Evolutionary conservation across 2,329 filamentous ascomycete species (phyloP), one percentile per base, ranked within the genome.

Genomic region (Fonsecaea pugnacius): DNA sequence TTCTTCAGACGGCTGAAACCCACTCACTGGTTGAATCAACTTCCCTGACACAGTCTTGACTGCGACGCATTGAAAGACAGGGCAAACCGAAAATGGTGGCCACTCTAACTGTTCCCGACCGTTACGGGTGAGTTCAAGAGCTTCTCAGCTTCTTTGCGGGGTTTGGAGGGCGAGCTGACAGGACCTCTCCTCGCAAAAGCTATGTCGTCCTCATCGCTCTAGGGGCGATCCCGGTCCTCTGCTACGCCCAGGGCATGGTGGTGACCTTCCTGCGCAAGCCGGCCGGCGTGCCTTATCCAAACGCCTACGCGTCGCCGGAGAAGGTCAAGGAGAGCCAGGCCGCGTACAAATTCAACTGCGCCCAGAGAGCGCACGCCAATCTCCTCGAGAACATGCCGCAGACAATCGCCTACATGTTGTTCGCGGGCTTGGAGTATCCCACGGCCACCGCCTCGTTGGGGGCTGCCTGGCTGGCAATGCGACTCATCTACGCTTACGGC

Each of bases 301-400:
- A 84, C 76, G 75, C 78, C 72, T 87, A 86, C 76, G 86, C 86
- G 33, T 83, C 83, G 24, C 75, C 78, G 55, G 80, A 84, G 65
- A 81, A 86, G 73, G 78, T 84, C 73, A 79, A 79, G 69, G 71
- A 75, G 72, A 77, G 80, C 76, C 76, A 75, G 65, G 76, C 75
- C 54, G 79, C 80, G 33, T 74, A 82, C 63, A 72, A 79, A 62
- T 83, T 82, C 75, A 82, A 83, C 72, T 82, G 80, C 76, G 84
- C 83, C 27, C 83, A 86, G 70, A 79, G 84, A 68, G 80, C 83
- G 18, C 84, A 86, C 77, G 78, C 79, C 72, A 87, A 88, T 75
- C 86, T 82, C 75, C 75, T 84, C 69, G 86, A 89, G 76, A 85
- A 87, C 74, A 79, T 84, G 66, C 71, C 81, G 2, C 78, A 80